Base-by-base conservation (phyloP, 2,329 filamentous ascomycete species). In the Dendryphion nanum region DNA sequence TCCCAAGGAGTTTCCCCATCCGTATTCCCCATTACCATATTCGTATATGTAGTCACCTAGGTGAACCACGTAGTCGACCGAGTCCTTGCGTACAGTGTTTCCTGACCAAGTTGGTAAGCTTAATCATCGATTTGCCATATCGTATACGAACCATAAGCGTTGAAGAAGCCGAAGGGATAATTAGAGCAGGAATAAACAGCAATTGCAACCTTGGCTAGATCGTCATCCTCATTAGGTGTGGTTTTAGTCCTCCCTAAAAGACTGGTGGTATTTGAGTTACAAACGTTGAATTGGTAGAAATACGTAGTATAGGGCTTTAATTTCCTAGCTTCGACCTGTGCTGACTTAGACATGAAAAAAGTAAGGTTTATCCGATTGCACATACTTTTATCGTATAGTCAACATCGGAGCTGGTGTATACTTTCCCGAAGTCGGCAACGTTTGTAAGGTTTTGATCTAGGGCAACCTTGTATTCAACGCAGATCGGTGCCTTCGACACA, bases 381-480 rank as follows among this genome's bases (percentile, higher is more conserved):
- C 29, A 19, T 57, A 80, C 79, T 72, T 87, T 87, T 42, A 88
- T 70, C 0, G 85, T 89, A 57, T 82, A 89, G 56, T 89, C 85
- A 33, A 89, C 78, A 56, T 89, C 85, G 1, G 78, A 84, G 23
- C 76, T 85, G 0, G 85, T 89, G 55, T 81, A 86, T 1, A 75
- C 82, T 23, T 66, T 76, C 4, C 85, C 85, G 1, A 68, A 69
- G 35, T 75, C 70, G 2, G 78, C 77, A 6, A 78, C 66, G 2
- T 68, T 53, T 8, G 64, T 63, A 20, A 77, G 68, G n/a, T 67
- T 61, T 34, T 71, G 56, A 48, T 75, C 72, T 15, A 66, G 64
- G 12, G 73, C 71, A 14, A 87, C 75, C 40, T 75, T 76, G 72
- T 80, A 89, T 23, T 82, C 72, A 1, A 88, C 74, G 50, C 85